Conservation (phyloP, 495 filamentous ascomycete genomes). For the Penicillium atrosanguineum region DNA sequence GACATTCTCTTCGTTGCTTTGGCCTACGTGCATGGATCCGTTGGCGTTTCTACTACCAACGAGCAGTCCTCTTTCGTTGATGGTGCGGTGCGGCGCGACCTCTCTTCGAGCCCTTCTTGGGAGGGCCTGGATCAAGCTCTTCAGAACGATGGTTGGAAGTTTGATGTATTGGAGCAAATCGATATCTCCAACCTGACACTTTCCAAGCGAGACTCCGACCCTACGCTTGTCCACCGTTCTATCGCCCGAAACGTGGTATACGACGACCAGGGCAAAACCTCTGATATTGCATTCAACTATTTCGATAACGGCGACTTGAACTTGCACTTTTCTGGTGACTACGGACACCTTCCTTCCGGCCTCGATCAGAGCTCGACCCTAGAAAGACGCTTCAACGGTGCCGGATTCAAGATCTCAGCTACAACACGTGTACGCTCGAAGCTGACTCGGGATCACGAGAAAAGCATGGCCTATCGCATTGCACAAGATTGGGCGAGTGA, state of each 20-base stretch:
- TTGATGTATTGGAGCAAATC: no score
- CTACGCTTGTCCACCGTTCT: conserved; percentile 1
- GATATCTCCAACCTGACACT: neutral
- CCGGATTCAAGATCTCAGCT: conserved; percentile 9
- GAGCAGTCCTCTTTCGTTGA: no score
- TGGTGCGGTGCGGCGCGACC: no score
- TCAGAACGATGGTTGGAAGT: no score
- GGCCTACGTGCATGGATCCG: no score
- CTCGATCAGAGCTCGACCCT: conserved; percentile 1
- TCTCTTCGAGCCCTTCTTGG: no score
- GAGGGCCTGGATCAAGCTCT: no score
- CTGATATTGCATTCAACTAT: conserved; percentile 3
- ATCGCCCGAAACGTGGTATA: conserved; percentile 1
- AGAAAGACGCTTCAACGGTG: conserved; percentile 1
- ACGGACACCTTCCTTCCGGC: conserved; percentile 1
- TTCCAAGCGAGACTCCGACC: neutral
- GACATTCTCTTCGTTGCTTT: no score
- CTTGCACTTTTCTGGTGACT: conserved; percentile 1
- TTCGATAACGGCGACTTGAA: conserved; percentile 1
- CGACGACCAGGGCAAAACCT: neutral
- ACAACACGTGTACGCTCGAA: neutral
- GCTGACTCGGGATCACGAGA: neutral
- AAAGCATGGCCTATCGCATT: conserved; percentile 7
- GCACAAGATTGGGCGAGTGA: conserved; percentile 1
- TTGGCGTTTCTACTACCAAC: no score